phyloP scores from a whole-genome alignment of 345 rosid genomes.

The rapeseed (Brassica napus) region Da-Ae NC_063447.1:55509501-55510000 shows the following conservation, averaged over 20 bases:
- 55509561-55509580: not conserved
- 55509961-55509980: slow-evolving; percentile 90
- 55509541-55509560: slow-evolving; percentile 82
- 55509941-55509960: slow-evolving; percentile 83
- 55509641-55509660: slow-evolving; percentile 59
- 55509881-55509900: slow-evolving; percentile 85
- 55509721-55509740: slow-evolving; percentile 59
- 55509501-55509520: slow-evolving; percentile 36
- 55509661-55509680: slow-evolving; percentile 50
- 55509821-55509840: slow-evolving; percentile 11
- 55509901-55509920: slow-evolving; percentile 84
- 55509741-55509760: slow-evolving; percentile 58
- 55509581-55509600: not conserved
- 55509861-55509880: slow-evolving; percentile 69
- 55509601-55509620: not conserved
- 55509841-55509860: not conserved
- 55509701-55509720: slow-evolving; percentile 69
- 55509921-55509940: slow-evolving; percentile 87
- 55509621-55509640: not conserved
- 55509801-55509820: slow-evolving; percentile 14
- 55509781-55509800: slow-evolving; percentile 65
- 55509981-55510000: slow-evolving; percentile 64
- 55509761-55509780: slow-evolving; percentile 77
- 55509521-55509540: slow-evolving; percentile 71
- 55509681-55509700: slow-evolving; percentile 72